phyloP scores from a whole-genome alignment of 495 filamentous ascomycete genomes.

The Lophium mytilinum region DNA sequence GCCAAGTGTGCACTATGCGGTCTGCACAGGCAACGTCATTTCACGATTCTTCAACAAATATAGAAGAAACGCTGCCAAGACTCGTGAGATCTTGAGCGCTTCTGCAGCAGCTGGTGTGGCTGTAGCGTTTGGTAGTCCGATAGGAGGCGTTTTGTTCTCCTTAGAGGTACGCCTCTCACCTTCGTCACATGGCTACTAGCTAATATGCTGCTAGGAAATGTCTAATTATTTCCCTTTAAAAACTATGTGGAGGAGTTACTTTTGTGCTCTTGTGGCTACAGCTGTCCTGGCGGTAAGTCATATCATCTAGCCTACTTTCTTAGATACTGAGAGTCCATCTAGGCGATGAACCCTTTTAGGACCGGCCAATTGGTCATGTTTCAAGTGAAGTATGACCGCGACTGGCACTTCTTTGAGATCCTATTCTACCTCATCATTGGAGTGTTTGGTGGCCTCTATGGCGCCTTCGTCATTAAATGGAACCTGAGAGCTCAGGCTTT shows the following conservation, averaged over 20 bases:
- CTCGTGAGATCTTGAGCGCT: constrained; percentile 87
- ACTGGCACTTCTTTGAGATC: constrained; percentile 96
- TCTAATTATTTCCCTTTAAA: constrained; percentile 97
- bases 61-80: constrained; percentile 86
- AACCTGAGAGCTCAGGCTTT: constrained; percentile 87
- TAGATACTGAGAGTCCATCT: constrained; percentile 6
- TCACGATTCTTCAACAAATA: constrained; percentile 91
- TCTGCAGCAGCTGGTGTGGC: constrained; percentile 93
- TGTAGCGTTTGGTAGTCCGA: constrained; percentile 94
- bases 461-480: constrained; percentile 98
- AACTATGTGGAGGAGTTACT: constrained; percentile 97
- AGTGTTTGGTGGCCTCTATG: constrained; percentile 90
- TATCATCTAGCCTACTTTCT: background rate
- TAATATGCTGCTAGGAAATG: constrained; percentile 56
- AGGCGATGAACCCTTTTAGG: constrained; percentile 91
- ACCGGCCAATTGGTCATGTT: constrained; percentile 99
- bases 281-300: constrained; percentile 70
- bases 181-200: too few species aligned
- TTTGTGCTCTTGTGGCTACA: constrained; percentile 93
- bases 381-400: constrained; percentile 89
- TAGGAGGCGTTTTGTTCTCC: constrained; percentile 93
- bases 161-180: constrained; percentile 51
- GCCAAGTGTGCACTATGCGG: constrained; percentile 94
- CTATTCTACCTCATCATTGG: constrained; percentile 89
- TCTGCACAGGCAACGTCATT: constrained; percentile 96